Conservation (phyloP, 1,139 yeast species). For the Saccharomycopsis hybrid region DNA sequence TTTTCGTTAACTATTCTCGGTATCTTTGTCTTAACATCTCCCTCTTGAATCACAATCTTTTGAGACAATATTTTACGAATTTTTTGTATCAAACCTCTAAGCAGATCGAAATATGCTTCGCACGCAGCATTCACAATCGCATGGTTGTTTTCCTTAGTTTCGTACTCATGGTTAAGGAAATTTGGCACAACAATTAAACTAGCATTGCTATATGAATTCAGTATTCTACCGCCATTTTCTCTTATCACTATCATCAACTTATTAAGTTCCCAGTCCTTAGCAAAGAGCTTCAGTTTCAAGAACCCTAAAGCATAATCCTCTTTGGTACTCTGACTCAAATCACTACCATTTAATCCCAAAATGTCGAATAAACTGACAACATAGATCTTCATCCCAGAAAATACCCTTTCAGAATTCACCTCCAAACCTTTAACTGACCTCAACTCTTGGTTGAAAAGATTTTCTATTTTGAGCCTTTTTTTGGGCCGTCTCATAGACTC, state of each 20-base stretch:
- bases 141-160: not conserved
- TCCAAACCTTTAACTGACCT: too few relatives aligned
- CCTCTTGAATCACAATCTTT: constrained; percentile 27
- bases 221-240: constrained; percentile 28
- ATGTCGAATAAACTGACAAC: too few relatives aligned
- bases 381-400: too few relatives aligned
- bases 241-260: constrained; percentile 21
- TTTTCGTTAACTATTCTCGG: constrained; percentile 41
- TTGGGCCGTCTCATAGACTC: too few relatives aligned
- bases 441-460: not conserved
- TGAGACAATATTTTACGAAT: too few relatives aligned
- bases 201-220: constrained; percentile 22
- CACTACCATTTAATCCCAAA: too few relatives aligned
- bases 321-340: not conserved
- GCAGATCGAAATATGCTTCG: too few relatives aligned
- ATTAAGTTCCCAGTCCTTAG: constrained; percentile 12
- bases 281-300: constrained; percentile 20
- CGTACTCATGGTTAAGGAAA: constrained; percentile 1
- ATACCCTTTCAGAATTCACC: too few relatives aligned
- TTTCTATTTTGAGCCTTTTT: not conserved
- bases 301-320: too few relatives aligned
- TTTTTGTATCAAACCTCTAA: too few relatives aligned
- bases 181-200: constrained; percentile 26
- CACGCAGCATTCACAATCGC: too few relatives aligned
- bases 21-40: constrained; percentile 28